phyloP scores from a whole-genome alignment of 2,329 filamentous ascomycete genomes.

The Sarocladium oryzae region DNA sequence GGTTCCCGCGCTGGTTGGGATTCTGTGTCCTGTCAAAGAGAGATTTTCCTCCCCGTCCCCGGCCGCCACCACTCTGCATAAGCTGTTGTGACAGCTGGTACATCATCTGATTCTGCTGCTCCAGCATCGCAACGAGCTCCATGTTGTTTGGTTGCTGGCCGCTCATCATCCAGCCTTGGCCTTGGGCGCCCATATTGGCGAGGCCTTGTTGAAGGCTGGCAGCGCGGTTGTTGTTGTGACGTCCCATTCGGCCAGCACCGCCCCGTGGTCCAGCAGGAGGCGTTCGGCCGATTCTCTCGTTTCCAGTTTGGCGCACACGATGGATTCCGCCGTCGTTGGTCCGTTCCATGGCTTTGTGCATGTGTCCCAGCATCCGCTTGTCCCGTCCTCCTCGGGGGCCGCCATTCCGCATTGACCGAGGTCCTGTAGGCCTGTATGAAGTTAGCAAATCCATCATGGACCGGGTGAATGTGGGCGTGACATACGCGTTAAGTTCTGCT shows the following conservation, averaged over 20 bases:
- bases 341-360: slow-evolving; percentile 78
- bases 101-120: slow-evolving; percentile 86
- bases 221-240: slow-evolving; percentile 45
- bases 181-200: slow-evolving; percentile 32
- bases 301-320: slow-evolving; percentile 66
- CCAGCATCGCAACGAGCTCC: slow-evolving; percentile 67
- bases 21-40: slow-evolving; percentile 68
- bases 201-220: slow-evolving; percentile 45
- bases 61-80: slow-evolving; percentile 46
- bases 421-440: slow-evolving; percentile 72
- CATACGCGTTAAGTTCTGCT: slow-evolving; percentile 54
- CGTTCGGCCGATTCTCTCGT: slow-evolving; percentile 68
- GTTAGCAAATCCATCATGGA: slow-evolving; percentile 30
- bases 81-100: slow-evolving; percentile 62
- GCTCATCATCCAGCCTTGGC: slow-evolving; percentile 39
- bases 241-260: slow-evolving; percentile 41
- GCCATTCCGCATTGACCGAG: slow-evolving; percentile 85
- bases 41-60: slow-evolving; percentile 46
- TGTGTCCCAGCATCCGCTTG: slow-evolving; percentile 78
- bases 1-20: slow-evolving; percentile 38
- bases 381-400: slow-evolving; percentile 55
- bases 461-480: slow-evolving; percentile 15
- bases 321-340: slow-evolving; percentile 69
- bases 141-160: slow-evolving; percentile 42
- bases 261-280: slow-evolving; percentile 68